Evolutionary conservation across 1,139 yeast genomes (phyloP).

Genomic region (Arxiozyma bovina): DNA sequence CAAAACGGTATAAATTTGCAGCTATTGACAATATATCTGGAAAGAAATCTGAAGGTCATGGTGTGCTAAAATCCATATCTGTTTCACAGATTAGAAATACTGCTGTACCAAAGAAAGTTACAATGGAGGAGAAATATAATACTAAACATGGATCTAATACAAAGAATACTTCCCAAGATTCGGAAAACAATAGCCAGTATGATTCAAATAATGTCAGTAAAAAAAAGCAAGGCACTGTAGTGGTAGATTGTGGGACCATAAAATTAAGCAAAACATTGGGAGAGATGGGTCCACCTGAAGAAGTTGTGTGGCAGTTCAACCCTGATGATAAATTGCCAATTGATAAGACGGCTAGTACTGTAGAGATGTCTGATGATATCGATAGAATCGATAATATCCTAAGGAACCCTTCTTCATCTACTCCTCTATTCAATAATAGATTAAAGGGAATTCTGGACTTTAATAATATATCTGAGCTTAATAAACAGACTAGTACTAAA

Average conservation of each 20-base stretch:
- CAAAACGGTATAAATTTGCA: conserved; percentile 23
- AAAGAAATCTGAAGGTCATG: conserved; percentile 7
- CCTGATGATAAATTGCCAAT: conserved; percentile 17
- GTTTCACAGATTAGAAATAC: conserved; percentile 27
- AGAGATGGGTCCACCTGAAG: conserved; percentile 7
- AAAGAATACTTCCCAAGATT: conserved; percentile 1
- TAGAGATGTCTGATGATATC: conserved; percentile 6
- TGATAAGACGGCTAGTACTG: conserved; percentile 11
- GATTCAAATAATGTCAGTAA: background rate
- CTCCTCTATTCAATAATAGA: conserved; percentile 25
- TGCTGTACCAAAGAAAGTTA: conserved; percentile 2
- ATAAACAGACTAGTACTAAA: background rate
- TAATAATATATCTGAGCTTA: conserved; percentile 14
- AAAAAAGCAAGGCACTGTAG: background rate
- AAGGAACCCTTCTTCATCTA: conserved; percentile 21
- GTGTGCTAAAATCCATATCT: conserved; percentile 24
- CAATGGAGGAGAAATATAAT: background rate
- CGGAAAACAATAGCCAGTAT: conserved; percentile 3
- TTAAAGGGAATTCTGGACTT: conserved; percentile 23
- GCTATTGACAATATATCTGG: conserved; percentile 23
- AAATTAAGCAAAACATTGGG: background rate
- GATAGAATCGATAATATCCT: conserved; percentile 3
- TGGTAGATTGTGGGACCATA: background rate
- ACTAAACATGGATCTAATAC: background rate
- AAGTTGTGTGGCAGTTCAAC: conserved; percentile 28